Conservation (phyloP, 495 filamentous ascomycete species). For the Halenospora varia region DNA sequence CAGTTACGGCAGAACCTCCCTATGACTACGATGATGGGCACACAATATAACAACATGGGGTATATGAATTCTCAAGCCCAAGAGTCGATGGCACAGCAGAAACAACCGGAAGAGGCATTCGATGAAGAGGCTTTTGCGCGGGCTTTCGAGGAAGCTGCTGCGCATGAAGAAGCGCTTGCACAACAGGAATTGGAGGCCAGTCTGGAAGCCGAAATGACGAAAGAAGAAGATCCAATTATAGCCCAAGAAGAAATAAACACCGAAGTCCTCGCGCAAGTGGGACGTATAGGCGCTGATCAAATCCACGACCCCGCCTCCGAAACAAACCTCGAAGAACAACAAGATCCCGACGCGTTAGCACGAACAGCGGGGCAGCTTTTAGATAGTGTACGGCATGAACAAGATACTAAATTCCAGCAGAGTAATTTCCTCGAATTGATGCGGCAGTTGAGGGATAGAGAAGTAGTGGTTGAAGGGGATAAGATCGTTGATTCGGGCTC, state of each 20-base stretch:
- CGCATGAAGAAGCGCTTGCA: slow-evolving; percentile 10
- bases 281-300: slow-evolving; percentile 48
- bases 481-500: slow-evolving; percentile 9
- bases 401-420: slow-evolving; percentile 69
- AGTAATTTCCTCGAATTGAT: slow-evolving; percentile 76
- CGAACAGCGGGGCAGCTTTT: slow-evolving; percentile 67
- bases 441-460: slow-evolving; percentile 31
- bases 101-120: slow-evolving; percentile 25
- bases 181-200: slow-evolving; percentile 2
- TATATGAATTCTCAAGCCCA: slow-evolving; percentile 6
- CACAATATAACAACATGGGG: slow-evolving; percentile 2
- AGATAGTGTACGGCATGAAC: slow-evolving; percentile 63
- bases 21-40: slow-evolving; percentile 10
- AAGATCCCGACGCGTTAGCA: slow-evolving; percentile 64
- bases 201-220: not conserved
- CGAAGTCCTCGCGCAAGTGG: slow-evolving; percentile 22
- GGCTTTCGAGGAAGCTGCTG: slow-evolving; percentile 31
- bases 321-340: slow-evolving; percentile 14
- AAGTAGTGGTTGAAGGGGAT: slow-evolving; percentile 23
- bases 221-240: not conserved
- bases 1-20: too few relatives aligned
- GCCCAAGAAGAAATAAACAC: not conserved
- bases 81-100: slow-evolving; percentile 2
- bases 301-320: slow-evolving; percentile 19
- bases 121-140: slow-evolving; percentile 35